These are phyloP conservation scores for Rubroshorea leprosula DNA, from an alignment of 345 rosid species.

Conservation along the genomic window DNA sequence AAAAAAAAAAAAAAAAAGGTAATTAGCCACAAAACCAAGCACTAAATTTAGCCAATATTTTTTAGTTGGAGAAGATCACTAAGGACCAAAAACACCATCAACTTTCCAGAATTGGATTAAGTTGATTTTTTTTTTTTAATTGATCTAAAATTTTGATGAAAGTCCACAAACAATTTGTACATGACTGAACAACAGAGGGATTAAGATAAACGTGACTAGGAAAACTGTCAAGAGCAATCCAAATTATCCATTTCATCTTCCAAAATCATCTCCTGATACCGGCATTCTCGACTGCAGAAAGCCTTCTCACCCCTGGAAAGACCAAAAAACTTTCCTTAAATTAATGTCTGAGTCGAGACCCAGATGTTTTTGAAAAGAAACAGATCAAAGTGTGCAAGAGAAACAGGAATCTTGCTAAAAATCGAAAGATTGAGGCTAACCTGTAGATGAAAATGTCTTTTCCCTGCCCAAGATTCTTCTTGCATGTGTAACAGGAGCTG, in stretches of 20 bases:
- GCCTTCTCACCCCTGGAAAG: constrained; percentile 79
- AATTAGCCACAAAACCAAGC: too few species aligned
- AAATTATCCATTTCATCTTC: constrained; percentile 34
- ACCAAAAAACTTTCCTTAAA: constrained; percentile 1
- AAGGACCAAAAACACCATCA: too few species aligned
- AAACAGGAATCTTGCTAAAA: constrained; percentile 8
- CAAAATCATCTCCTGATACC: constrained; percentile 58
- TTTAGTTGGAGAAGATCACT: too few species aligned
- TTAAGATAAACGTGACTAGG: too few species aligned
- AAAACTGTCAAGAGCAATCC: constrained; percentile 16
- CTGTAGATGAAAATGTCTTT: constrained; percentile 93
- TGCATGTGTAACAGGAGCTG: constrained; percentile 71
- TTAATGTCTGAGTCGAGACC: neutral
- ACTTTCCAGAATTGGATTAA: neutral
- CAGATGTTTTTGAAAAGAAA: neutral
- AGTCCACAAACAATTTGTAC: neutral
- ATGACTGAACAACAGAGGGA: neutral
- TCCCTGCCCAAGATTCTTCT: constrained; percentile 69
- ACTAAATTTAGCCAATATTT: too few species aligned
- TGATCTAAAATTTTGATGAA: neutral
- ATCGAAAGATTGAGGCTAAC: constrained; percentile 29
- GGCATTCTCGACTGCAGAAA: constrained; percentile 86
- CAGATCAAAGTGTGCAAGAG: neutral
- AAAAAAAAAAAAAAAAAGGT: too few species aligned
- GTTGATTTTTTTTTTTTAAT: neutral